Conservation (phyloP, 768 basidiomycete genomes). For the Neoboletus subvelutipes region DNA sequence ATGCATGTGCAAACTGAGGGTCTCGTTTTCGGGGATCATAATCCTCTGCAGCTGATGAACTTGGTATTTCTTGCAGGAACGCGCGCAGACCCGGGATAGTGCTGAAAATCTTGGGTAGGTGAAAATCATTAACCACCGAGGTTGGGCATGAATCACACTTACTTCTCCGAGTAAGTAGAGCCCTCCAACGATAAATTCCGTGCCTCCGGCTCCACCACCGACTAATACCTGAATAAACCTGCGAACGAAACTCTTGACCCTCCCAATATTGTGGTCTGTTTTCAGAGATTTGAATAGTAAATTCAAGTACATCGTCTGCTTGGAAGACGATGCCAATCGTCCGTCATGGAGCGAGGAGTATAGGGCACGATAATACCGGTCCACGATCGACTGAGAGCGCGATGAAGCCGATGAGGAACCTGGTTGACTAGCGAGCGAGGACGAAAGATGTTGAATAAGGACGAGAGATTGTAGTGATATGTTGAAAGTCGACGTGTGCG, state of each 20-base stretch:
- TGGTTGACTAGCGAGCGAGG: conserved; percentile 46
- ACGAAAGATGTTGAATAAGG: conserved; percentile 81
- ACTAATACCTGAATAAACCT: conserved; percentile 80
- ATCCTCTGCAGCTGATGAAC: conserved; percentile 26
- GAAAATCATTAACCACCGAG: background rate
- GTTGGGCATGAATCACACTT: conserved; percentile 18
- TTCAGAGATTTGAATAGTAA: conserved; percentile 89
- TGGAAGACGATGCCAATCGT: conserved; percentile 77
- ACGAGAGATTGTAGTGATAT: conserved; percentile 91
- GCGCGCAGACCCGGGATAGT: conserved; percentile 45
- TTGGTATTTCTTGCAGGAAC: conserved; percentile 41
- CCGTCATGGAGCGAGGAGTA: conserved; percentile 88
- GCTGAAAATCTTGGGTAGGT: conserved; percentile 45
- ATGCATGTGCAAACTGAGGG: conserved; percentile 82
- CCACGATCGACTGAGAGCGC: conserved; percentile 48
- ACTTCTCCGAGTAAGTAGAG: conserved; percentile 89
- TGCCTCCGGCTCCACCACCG: conserved; percentile 67
- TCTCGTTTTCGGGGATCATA: conserved; percentile 93
- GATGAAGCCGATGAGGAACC: conserved; percentile 41
- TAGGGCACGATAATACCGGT: conserved; percentile 78
- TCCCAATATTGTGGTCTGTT: conserved; percentile 52
- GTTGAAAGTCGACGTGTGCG: conserved; percentile 95
- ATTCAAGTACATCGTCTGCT: conserved; percentile 97
- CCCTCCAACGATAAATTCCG: conserved; percentile 88
- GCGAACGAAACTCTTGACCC: conserved; percentile 79